phyloP scores from a whole-genome alignment of 495 filamentous ascomycete genomes.

The Talaromyces nanjingensis region DNA sequence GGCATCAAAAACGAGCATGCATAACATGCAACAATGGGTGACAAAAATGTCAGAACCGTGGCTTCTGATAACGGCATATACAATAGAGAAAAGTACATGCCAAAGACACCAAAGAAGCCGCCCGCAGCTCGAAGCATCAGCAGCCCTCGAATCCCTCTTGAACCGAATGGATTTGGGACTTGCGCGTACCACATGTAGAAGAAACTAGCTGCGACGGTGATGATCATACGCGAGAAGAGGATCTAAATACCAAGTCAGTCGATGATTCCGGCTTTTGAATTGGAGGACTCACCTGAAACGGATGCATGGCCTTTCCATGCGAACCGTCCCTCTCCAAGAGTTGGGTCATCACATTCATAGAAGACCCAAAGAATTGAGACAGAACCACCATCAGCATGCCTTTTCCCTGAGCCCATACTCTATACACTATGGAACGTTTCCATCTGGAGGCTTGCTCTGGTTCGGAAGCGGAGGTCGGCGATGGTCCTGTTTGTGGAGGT shows the following conservation, averaged over 20 bases:
- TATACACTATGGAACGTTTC: slow-evolving; percentile 2
- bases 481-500: background rate
- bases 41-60: slow-evolving; percentile 86
- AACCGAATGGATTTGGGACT: slow-evolving; percentile 65
- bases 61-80: slow-evolving; percentile 89
- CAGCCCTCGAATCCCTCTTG: slow-evolving; percentile 54
- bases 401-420: slow-evolving; percentile 55
- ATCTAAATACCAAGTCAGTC: slow-evolving; percentile 37
- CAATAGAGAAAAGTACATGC: slow-evolving; percentile 72
- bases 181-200: slow-evolving; percentile 69
- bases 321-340: slow-evolving; percentile 66
- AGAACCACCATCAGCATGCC: slow-evolving; percentile 66
- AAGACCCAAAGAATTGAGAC: slow-evolving; percentile 75
- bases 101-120: slow-evolving; percentile 84
- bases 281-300: slow-evolving; percentile 57
- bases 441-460: slow-evolving; percentile 14
- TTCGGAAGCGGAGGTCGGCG: background rate
- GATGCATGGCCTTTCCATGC: slow-evolving; percentile 62
- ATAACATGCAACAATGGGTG: slow-evolving; percentile 76
- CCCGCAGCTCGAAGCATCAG: slow-evolving; percentile 61
- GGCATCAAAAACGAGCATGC: slow-evolving; percentile 67
- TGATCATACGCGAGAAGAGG: slow-evolving; percentile 75
- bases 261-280: no score
- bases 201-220: slow-evolving; percentile 61
- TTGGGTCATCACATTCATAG: slow-evolving; percentile 84